phyloP scores from a whole-genome alignment of 176 grass and related monocot genomes.

The Hsuehochloa calcarea region DNA sequence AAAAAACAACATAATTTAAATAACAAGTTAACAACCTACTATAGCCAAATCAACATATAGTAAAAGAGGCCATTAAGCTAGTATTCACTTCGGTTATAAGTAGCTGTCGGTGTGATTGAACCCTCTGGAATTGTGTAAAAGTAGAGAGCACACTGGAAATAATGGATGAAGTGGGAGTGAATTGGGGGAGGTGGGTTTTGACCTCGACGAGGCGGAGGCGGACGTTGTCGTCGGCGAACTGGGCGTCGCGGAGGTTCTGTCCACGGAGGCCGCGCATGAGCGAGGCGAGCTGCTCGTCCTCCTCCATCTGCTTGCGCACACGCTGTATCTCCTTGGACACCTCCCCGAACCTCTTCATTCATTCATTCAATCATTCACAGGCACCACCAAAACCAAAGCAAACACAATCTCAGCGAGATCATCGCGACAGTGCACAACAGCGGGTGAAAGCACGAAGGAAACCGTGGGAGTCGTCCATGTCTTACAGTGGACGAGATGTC shows the following conservation, averaged over 20 bases:
- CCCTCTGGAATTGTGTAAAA: background rate
- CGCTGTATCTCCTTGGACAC: slow-evolving; percentile 91
- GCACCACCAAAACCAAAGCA: background rate
- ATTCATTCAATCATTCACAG: background rate
- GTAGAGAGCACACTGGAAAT: background rate
- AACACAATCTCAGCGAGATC: background rate
- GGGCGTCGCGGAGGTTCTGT: slow-evolving; percentile 78
- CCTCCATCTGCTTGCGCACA: slow-evolving; percentile 96
- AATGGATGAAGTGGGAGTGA: background rate
- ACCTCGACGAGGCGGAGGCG: slow-evolving; percentile 83
- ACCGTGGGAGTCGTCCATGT: background rate
- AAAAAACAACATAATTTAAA: background rate
- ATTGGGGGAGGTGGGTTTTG: background rate
- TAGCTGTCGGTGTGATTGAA: background rate
- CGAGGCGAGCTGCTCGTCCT: slow-evolving; percentile 87
- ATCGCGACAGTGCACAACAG: background rate
- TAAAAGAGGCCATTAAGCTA: background rate
- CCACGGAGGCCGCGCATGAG: slow-evolving; percentile 95
- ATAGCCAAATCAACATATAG: background rate
- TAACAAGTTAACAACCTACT: background rate
- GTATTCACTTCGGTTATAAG: background rate
- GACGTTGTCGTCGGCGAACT: slow-evolving; percentile 75
- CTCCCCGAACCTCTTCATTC: slow-evolving; percentile 60
- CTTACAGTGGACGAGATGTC: slow-evolving; percentile 64
- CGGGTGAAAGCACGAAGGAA: background rate